Evolutionary conservation across 495 filamentous ascomycete species (phyloP).

Genomic region (Jackrogersella minutella): DNA sequence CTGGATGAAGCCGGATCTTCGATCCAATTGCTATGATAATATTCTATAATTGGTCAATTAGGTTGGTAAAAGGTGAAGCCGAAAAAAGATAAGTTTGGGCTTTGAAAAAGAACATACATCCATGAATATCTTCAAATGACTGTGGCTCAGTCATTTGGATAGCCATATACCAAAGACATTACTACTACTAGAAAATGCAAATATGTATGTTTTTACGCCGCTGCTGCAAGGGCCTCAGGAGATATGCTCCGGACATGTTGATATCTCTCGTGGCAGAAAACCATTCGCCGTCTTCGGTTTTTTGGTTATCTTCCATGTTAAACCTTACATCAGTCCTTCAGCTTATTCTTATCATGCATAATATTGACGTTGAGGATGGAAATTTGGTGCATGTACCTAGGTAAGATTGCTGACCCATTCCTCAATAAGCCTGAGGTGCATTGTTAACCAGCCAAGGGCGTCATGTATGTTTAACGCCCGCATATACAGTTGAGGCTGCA

Average conservation of each 20-base stretch:
- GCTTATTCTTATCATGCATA: neutral
- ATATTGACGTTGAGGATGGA: neutral
- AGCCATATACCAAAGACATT: too few relatives aligned
- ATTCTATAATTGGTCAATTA: neutral
- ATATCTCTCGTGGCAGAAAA: neutral
- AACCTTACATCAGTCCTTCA: neutral
- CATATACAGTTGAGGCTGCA: too few relatives aligned
- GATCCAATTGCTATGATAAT: neutral
- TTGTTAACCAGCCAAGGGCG: neutral
- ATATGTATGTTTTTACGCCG: neutral
- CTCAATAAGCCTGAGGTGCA: neutral
- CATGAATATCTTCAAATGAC: too few relatives aligned
- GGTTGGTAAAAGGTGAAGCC: neutral
- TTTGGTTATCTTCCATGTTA: neutral
- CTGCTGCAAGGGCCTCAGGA: neutral
- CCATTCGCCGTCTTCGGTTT: neutral
- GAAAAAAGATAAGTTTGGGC: neutral
- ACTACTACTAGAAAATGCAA: too few relatives aligned
- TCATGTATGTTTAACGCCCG: too few relatives aligned
- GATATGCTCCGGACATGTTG: neutral
- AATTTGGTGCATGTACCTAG: too few relatives aligned
- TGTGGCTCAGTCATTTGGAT: too few relatives aligned
- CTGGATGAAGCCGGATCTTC: slow-evolving; percentile 6
- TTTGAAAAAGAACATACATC: neutral
- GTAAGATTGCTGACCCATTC: neutral